phyloP scores from a whole-genome alignment of 2,329 filamentous ascomycete species.

The Boeremia exigua region DNA sequence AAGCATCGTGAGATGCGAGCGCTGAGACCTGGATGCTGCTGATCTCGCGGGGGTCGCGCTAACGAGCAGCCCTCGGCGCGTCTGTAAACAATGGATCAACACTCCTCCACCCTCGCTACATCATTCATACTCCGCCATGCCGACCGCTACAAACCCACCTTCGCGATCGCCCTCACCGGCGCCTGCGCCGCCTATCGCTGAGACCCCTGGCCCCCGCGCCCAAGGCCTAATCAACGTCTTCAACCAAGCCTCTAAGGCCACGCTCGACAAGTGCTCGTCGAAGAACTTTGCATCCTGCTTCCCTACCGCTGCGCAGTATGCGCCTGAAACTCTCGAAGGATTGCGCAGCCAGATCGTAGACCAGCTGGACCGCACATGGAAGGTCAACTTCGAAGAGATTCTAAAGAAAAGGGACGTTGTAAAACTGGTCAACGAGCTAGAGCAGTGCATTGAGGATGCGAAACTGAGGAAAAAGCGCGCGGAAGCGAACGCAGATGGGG shows the following conservation, averaged over 20 bases:
- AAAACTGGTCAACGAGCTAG: constrained; percentile 64
- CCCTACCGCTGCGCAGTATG: constrained; percentile 65
- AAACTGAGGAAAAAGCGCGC: constrained; percentile 57
- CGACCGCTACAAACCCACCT: constrained; percentile 33
- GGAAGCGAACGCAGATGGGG: constrained; percentile 46
- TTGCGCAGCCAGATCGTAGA: constrained; percentile 65
- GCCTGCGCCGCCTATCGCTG: constrained; percentile 59
- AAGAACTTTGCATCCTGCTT: constrained; percentile 69
- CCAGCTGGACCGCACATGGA: constrained; percentile 63
- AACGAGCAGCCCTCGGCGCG: constrained; percentile 10
- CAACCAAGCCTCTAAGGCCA: constrained; percentile 63
- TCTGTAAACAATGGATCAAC: constrained; percentile 13
- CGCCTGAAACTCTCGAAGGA: constrained; percentile 61
- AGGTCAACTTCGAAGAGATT: constrained; percentile 66
- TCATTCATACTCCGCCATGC: constrained; percentile 33
- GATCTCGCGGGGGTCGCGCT: background rate
- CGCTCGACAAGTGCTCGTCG: constrained; percentile 66
- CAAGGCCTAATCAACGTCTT: constrained; percentile 66
- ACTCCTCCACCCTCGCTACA: constrained; percentile 3
- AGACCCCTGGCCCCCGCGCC: constrained; percentile 65
- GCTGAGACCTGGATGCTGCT: too few relatives aligned
- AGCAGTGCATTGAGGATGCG: constrained; percentile 65
- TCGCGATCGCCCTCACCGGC: constrained; percentile 58
- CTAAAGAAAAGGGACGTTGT: constrained; percentile 63
- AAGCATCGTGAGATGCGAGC: too few relatives aligned